Percentiles rank a stretch among this genome's conserved stretches.
phyloP scores from a whole-genome alignment of 192 early-diverging fungal species.

The Backusella circina region DNA sequence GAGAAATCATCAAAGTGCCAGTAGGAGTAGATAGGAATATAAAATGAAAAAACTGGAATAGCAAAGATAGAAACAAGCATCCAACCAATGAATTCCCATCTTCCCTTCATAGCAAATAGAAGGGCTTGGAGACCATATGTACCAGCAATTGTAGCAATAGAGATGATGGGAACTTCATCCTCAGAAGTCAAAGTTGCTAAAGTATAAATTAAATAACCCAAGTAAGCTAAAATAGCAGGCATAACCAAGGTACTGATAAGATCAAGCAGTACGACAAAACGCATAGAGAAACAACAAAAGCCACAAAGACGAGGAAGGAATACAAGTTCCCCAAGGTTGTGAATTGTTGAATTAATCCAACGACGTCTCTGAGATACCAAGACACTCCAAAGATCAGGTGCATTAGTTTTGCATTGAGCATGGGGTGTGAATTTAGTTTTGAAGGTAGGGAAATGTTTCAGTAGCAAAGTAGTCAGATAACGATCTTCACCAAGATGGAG shows the following conservation, averaged over 20 bases:
- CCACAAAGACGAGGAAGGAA: conserved; percentile 95
- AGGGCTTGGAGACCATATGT: conserved; percentile 88
- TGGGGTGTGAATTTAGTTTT: conserved; percentile 91
- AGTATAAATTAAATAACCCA: conserved; percentile 79
- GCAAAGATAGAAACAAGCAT: conserved; percentile 95
- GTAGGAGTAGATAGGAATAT: conserved; percentile 87
- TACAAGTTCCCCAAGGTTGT: conserved; percentile 94
- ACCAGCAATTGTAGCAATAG: conserved; percentile 79
- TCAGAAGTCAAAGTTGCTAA: conserved; percentile 45
- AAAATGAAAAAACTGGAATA: conserved; percentile 84
- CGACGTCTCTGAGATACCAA: conserved; percentile 96
- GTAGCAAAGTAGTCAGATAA: conserved; percentile 86
- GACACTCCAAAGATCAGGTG: conserved; percentile 90
- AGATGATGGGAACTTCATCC: conserved; percentile 71
- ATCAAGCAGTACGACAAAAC: conserved; percentile 93
- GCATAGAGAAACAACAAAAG: conserved; percentile 97
- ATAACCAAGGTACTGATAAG: conserved; percentile 88
- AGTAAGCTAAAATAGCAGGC: conserved; percentile 88
- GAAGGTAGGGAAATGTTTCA: conserved; percentile 98
- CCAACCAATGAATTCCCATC: conserved; percentile 93
- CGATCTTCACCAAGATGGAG: conserved; percentile 98
- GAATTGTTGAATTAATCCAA: conserved; percentile 99
- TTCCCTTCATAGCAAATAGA: conserved; percentile 67
- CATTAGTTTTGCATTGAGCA: conserved; percentile 90
- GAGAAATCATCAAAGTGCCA: conserved; percentile 99